Conservation (phyloP, 805 yeast species). For the Nakazawaea laoshanensis region DNA sequence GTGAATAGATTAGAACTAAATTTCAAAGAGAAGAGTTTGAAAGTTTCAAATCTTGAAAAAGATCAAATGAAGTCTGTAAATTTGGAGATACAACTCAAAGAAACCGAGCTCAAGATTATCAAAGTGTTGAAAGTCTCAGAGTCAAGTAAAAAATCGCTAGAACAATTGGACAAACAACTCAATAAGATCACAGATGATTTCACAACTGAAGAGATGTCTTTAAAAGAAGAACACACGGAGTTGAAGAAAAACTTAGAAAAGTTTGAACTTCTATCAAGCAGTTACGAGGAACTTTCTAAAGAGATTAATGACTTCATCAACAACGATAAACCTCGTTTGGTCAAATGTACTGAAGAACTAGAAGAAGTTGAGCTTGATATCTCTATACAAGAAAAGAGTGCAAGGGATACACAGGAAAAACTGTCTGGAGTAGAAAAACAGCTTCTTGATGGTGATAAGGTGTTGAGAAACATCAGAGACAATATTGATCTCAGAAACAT, state of each 20-base stretch:
- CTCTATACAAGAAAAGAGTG: too few species aligned
- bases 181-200: neutral
- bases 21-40: slow-evolving; percentile 44
- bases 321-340: too few species aligned
- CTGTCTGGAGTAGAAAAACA: slow-evolving; percentile 21
- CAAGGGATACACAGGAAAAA: slow-evolving; percentile 11
- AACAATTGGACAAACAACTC: slow-evolving; percentile 13
- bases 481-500: slow-evolving; percentile 52
- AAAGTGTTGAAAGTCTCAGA: slow-evolving; percentile 8
- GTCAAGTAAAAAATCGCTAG: slow-evolving; percentile 13
- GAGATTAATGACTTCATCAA: too few species aligned
- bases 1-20: slow-evolving; percentile 35
- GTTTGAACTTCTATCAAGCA: too few species aligned
- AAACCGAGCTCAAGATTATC: slow-evolving; percentile 21
- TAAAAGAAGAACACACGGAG: slow-evolving; percentile 6
- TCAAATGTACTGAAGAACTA: too few species aligned
- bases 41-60: slow-evolving; percentile 44
- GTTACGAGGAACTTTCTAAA: too few species aligned
- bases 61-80: slow-evolving; percentile 38
- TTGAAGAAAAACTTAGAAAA: slow-evolving; percentile 4
- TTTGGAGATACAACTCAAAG: slow-evolving; percentile 28
- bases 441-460: slow-evolving; percentile 47
- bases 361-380: too few species aligned
- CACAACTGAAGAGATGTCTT: neutral
- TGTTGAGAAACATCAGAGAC: slow-evolving; percentile 55